Base-by-base conservation (phyloP, 495 filamentous ascomycete species). In the Penicillium paradoxum region DNA sequence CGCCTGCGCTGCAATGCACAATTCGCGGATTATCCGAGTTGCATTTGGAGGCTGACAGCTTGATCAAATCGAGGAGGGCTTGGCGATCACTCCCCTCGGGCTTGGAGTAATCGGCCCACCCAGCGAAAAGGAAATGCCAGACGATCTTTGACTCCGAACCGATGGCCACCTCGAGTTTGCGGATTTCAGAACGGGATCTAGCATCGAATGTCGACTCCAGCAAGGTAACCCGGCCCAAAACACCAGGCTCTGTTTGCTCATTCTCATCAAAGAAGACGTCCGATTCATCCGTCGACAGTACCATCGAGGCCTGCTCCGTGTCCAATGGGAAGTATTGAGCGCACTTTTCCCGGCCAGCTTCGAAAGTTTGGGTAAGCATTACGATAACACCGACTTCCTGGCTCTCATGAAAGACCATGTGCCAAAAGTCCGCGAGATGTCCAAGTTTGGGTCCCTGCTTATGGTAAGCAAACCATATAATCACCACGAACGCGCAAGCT, bases 71-170 rank as follows among this genome's bases (percentile, higher is more conserved):
- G 17, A 97, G 79, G 38, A 99, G 83, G 29, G 86, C 87, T 25
- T 78, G 78, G 29, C 90, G 81, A 56, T 96, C 88, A 18, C 86
- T 81, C 19, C 87, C 81, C 61, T 87, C 85, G 0, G 95, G 92
- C 10, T 95, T 87, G 19, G 86, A 84, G 61, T 93, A 95, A 70
- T 99, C 93, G 30, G 93, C 90, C 93, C 95, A 99, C 42, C 83
- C 87, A 46, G 84, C 85, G 68, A 96, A 99, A 6, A 96, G 79
- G 41, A 95, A 84, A 68, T 99, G 93, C 82, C 83, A 95, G 36
- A 97, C 81, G 2, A 79, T 81, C 63, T 86, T 90, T 30, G 83
- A 78, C 49, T 83, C 73, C 22, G 79, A 78, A 1, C 79, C 81
- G 39, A 83, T 69, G 6, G 65, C 72, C 37, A 86, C 62, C 38